phyloP scores from a whole-genome alignment of 1,284 basidiomycete species.

The Exobasidium rhododendri region DNA sequence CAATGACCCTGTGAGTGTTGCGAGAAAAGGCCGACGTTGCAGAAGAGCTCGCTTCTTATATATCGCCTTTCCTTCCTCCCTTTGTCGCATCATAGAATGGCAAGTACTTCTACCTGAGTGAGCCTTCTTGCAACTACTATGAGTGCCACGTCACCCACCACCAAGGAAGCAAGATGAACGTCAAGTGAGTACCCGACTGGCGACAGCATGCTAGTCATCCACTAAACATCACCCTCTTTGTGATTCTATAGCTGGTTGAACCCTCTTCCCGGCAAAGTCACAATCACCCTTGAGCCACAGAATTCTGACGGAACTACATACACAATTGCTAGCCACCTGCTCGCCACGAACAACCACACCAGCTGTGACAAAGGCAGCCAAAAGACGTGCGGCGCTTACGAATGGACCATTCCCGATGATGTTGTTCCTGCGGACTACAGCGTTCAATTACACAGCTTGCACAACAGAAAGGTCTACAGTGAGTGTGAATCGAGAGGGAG shows the following conservation, averaged over 20 bases:
- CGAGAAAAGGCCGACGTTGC: background rate
- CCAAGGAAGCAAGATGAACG: background rate
- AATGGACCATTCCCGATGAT: background rate
- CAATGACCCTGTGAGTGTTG: background rate
- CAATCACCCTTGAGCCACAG: background rate
- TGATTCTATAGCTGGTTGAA: constrained; percentile 10
- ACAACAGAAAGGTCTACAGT: constrained; percentile 1
- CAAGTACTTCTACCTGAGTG: background rate
- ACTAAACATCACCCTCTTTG: no score
- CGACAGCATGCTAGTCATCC: no score
- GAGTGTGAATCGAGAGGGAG: background rate
- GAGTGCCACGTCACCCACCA: background rate
- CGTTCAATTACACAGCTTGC: background rate
- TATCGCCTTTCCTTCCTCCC: background rate
- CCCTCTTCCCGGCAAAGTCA: background rate
- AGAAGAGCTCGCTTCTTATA: background rate
- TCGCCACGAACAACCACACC: constrained; percentile 3
- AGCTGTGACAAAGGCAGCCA: background rate
- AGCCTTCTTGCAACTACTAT: constrained; percentile 7
- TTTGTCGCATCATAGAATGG: constrained; percentile 7
- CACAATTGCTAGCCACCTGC: background rate
- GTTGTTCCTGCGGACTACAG: background rate
- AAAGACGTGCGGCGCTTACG: constrained; percentile 3
- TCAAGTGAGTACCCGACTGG: constrained; percentile 4
- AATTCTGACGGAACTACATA: background rate